Conservation (phyloP, 371 early-diverging fungal genomes). For the Chytridiales sp. region DNA sequence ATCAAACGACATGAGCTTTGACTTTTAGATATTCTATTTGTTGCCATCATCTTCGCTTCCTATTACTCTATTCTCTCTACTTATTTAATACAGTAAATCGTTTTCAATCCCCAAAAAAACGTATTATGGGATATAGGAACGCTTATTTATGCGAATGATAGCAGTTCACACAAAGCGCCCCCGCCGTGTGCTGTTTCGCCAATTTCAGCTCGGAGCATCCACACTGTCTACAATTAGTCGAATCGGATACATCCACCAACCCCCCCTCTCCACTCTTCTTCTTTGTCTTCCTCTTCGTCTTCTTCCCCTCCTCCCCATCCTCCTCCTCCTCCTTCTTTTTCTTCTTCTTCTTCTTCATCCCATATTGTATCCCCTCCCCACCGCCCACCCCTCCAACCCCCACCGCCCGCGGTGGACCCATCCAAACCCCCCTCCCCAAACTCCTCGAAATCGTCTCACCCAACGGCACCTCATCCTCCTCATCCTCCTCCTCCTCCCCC, state of each 20-base stretch:
- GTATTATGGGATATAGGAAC: too few relatives aligned
- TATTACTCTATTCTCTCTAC: too few relatives aligned
- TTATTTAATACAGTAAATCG: too few relatives aligned
- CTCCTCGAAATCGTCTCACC: background rate
- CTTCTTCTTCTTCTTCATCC: slow-evolving; percentile 5
- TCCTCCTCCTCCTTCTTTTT: background rate
- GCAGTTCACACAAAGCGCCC: too few relatives aligned
- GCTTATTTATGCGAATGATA: too few relatives aligned
- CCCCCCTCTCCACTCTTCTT: slow-evolving; percentile 15
- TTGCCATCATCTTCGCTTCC: too few relatives aligned
- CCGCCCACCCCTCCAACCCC: background rate
- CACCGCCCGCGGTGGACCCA: background rate
- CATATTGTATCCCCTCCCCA: background rate
- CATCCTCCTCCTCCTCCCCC: slow-evolving; percentile 9
- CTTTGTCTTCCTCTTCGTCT: background rate
- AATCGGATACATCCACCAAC: slow-evolving; percentile 29
- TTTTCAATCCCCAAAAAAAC: too few relatives aligned
- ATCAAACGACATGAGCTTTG: slow-evolving; percentile 74
- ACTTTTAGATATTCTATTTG: too few relatives aligned
- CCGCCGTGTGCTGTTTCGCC: too few relatives aligned
- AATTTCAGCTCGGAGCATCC: slow-evolving; percentile 36
- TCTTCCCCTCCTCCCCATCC: slow-evolving; percentile 8
- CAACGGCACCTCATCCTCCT: background rate
- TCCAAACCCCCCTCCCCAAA: background rate
- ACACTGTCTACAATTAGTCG: slow-evolving; percentile 31